Evolutionary conservation across 805 yeast genomes (phyloP).

Genomic region (Candida takata): DNA sequence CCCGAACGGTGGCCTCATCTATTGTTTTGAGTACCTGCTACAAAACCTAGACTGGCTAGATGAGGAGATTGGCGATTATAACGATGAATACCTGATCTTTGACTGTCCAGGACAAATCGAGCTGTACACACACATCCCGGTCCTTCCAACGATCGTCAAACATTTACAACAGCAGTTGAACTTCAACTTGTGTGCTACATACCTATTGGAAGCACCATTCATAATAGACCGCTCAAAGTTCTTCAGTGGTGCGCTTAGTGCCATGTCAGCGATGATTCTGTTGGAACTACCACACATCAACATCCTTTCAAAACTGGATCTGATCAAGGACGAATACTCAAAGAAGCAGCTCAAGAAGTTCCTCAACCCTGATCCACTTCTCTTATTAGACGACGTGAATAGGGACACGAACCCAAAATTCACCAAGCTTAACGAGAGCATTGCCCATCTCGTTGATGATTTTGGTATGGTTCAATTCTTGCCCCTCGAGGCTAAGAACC

Average conservation of each 20-base stretch:
- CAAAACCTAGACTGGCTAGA: constrained; percentile 95
- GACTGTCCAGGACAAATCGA: constrained; percentile 98
- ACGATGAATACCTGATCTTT: constrained; percentile 88
- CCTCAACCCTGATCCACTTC: constrained; percentile 84
- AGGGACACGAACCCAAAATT: constrained; percentile 54
- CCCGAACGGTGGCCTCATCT: constrained; percentile 90
- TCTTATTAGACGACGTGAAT: constrained; percentile 47
- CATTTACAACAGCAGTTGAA: constrained; percentile 76
- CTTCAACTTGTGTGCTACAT: constrained; percentile 88
- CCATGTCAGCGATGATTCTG: constrained; percentile 97
- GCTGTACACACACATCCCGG: constrained; percentile 89
- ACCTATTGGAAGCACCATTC: constrained; percentile 89
- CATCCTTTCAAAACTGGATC: constrained; percentile 78
- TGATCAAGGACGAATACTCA: constrained; percentile 72
- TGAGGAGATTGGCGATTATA: constrained; percentile 92
- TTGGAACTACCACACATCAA: constrained; percentile 94
- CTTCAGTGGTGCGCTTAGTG: constrained; percentile 91
- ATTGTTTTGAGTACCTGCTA: constrained; percentile 87
- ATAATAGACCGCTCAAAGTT: constrained; percentile 86
- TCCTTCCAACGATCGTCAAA: constrained; percentile 79
- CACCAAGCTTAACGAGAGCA: constrained; percentile 64
- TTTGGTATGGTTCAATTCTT: constrained; percentile 98
- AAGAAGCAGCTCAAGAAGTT: constrained; percentile 74
- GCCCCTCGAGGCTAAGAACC: constrained; percentile 75
- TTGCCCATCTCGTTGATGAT: constrained; percentile 89